Evolutionary conservation across 495 filamentous ascomycete genomes (phyloP), one percentile per base, ranked within the genome.

Genomic region (Hyphodiscus hymeniophilus): DNA sequence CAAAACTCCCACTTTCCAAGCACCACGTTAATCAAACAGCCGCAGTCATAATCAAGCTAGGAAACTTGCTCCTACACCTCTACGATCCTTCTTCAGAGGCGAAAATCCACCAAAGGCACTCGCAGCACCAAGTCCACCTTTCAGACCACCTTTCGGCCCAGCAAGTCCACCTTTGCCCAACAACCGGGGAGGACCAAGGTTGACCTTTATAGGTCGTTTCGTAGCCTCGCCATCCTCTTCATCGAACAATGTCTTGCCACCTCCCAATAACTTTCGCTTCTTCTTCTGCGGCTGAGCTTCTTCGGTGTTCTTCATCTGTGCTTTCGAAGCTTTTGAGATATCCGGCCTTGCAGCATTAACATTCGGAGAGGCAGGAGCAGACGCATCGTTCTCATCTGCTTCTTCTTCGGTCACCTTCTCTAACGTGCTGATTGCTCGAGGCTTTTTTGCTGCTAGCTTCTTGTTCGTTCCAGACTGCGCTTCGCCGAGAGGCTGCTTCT

Each of bases 51-150:
- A 23, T 64, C 51, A 76, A 41, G 60, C 72, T 47, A 77, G 59
- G 50, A 77, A 75, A 51, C 73, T 77, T 56, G 73, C 72, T 33
- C 68, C 67, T 12, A 72, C 66, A 15, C 52, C 64, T 60, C 76
- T 83, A 56, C 77, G 79, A 53, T 92, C 82, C 65, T 75, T 79
- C 68, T 95, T 95, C 46, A 95, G 63, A 5, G 89, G 89, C 31
- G 82, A 87, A 62, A 95, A 94, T 21, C 68, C 65, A 43, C 66
- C 60, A 48, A 74, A 66, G 13, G 60, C 31, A 56, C 60, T 31
- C 47, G 44, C 40, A 4, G 60, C 63, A 46, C 64, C 66, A 1
- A 61, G n/a, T n/a, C n/a, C n/a, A 28, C 60, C 70, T 35, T 41
- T 47, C 33, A 50, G 13, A 21, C 36, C 28, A 12, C 31, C 38